Evolutionary conservation across 1,139 yeast species (phyloP).

Genomic region (Hansenula sp.): DNA sequence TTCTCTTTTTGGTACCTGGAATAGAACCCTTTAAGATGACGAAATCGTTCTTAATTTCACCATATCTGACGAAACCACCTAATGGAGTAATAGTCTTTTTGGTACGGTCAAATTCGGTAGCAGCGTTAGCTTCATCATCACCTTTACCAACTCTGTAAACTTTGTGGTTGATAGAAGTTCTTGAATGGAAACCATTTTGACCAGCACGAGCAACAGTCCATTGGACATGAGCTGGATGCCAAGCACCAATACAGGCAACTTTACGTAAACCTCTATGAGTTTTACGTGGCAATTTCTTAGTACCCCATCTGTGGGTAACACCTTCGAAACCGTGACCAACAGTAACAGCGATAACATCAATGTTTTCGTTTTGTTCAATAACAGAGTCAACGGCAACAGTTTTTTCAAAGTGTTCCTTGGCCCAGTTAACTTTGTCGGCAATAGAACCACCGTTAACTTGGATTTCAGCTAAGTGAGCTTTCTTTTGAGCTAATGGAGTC

Average conservation of each 20-base stretch:
- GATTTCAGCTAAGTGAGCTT: constrained; percentile 99
- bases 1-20: constrained; percentile 99
- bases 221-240: constrained; percentile 99
- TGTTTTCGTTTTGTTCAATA: constrained; percentile 97
- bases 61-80: constrained; percentile 99
- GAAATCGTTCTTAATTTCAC: constrained; percentile 96
- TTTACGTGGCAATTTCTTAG: constrained; percentile 99
- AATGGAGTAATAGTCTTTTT: constrained; percentile 98
- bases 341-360: constrained; percentile 98
- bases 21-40: constrained; percentile 97
- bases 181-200: constrained; percentile 99
- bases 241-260: constrained; percentile 99
- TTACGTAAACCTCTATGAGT: constrained; percentile 99
- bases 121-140: constrained; percentile 89
- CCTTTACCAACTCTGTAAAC: constrained; percentile 98
- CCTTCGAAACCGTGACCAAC: constrained; percentile 99
- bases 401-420: constrained; percentile 98
- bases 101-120: constrained; percentile 99
- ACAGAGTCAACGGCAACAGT: constrained; percentile 94
- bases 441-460: constrained; percentile 99
- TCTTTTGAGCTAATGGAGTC: constrained; percentile 99
- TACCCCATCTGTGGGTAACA: constrained; percentile 99
- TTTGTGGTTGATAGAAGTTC: constrained; percentile 99
- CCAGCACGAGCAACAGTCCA: constrained; percentile 99
- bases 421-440: constrained; percentile 98